phyloP scores from a whole-genome alignment of 2,329 filamentous ascomycete species.

The Colletotrichum cereale region DNA sequence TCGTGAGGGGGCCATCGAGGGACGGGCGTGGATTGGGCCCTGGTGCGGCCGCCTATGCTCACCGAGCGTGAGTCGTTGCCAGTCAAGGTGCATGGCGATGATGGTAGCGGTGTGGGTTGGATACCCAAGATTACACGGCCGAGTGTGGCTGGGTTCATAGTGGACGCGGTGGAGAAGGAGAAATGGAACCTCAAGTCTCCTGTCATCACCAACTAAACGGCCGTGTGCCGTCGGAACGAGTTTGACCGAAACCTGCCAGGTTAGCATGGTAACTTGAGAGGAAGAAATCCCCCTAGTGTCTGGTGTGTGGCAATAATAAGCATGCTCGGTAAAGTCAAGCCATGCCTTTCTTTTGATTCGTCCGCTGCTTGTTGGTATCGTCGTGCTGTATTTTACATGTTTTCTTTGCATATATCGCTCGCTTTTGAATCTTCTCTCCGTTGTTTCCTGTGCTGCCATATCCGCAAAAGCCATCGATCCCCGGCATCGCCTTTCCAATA shows the following conservation, averaged over 20 bases:
- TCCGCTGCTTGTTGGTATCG: constrained; percentile 37
- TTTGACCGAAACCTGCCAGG: not conserved
- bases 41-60: constrained; percentile 60
- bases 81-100: constrained; percentile 56
- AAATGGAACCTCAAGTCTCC: constrained; percentile 59
- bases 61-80: constrained; percentile 51
- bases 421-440: not conserved
- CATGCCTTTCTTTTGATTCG: constrained; percentile 19
- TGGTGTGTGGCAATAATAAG: constrained; percentile 24
- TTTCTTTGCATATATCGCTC: constrained; percentile 22
- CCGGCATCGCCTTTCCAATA: constrained; percentile 9
- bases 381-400: constrained; percentile 35
- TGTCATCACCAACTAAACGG: constrained; percentile 59
- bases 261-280: not conserved
- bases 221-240: not conserved
- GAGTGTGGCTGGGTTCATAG: constrained; percentile 60
- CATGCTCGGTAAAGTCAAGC: constrained; percentile 31
- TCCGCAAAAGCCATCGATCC: not conserved
- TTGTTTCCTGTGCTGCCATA: constrained; percentile 1
- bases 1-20: constrained; percentile 49
- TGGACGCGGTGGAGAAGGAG: constrained; percentile 55
- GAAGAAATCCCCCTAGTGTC: not conserved
- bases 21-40: constrained; percentile 53
- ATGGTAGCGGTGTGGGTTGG: constrained; percentile 57
- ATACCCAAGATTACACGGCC: constrained; percentile 52